Base-by-base conservation (phyloP, 2,329 filamentous ascomycete species). In the Pleoardoris graminearum region DNA sequence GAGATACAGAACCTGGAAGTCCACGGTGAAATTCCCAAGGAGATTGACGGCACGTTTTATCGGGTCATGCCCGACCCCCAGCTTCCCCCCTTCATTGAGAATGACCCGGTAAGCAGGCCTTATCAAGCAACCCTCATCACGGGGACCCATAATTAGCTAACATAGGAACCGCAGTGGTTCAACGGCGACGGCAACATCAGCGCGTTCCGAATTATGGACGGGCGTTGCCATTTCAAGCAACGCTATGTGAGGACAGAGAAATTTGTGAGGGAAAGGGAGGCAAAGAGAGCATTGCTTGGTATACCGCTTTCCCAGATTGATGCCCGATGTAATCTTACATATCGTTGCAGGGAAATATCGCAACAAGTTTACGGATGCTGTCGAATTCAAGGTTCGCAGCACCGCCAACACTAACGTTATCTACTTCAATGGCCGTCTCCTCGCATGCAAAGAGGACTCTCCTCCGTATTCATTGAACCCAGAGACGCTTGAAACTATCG, bases 101-200 rank as follows among this genome's bases (percentile, higher is more conserved):
- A 58, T n/a, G 55, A 53, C 21, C 53, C 45, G n/a, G n/a, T n/a
- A n/a, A n/a, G n/a, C n/a, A n/a, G n/a, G n/a, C n/a, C n/a, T n/a
- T n/a, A n/a, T n/a, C n/a, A n/a, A n/a, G n/a, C n/a, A n/a, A 38
- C 50, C 25, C 16, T 37, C 17, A 32, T 30, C 35, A 11, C 27
- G 17, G n/a, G n/a, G n/a, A n/a, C 16, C 10, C 35, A 35, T 10
- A 10, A 10, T 30, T 10, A 11, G 35, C 27, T 48, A 16, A 48
- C 37, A 21, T 16, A 39, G 7, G n/a, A 37, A 42, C 21, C 16
- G 22, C 17, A 55, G 52, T 51, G 48, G 45, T 51, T 77, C 36
- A 75, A 77, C 16, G 76, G 75, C 2, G 76, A 77, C 33, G 76
- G 76, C 0, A 72, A 71, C 41, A 63, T 78, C 38, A 69, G 60